Conservation (phyloP, 163 green algal genomes). For the Volvox carteri region DNA sequence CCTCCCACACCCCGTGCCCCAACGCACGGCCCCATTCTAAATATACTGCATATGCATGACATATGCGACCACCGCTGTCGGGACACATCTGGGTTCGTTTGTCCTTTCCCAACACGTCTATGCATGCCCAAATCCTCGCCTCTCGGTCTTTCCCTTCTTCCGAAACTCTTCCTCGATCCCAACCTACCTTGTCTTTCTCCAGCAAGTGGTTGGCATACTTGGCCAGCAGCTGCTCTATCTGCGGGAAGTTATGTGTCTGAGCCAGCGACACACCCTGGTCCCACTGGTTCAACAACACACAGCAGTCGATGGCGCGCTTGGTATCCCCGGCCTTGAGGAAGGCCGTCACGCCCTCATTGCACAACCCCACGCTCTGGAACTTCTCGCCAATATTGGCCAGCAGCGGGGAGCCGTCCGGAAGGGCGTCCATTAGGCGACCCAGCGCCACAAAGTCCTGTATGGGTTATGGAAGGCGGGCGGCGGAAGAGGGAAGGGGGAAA, state of each 20-base stretch:
- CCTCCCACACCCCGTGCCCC: no score
- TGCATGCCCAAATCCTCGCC: no score
- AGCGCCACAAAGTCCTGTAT: slow-evolving; percentile 82
- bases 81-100: no score
- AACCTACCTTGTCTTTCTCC: slow-evolving; percentile 74
- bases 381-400: slow-evolving; percentile 79
- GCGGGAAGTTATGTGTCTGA: slow-evolving; percentile 76
- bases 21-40: no score
- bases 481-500: not conserved
- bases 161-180: no score
- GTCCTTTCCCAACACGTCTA: no score
- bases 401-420: slow-evolving; percentile 79
- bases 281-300: slow-evolving; percentile 88
- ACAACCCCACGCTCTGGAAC: slow-evolving; percentile 85
- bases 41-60: no score
- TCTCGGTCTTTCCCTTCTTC: no score
- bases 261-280: slow-evolving; percentile 82
- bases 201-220: slow-evolving; percentile 86
- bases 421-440: slow-evolving; percentile 75
- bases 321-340: slow-evolving; percentile 81
- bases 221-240: slow-evolving; percentile 82
- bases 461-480: not conserved
- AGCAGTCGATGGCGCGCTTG: slow-evolving; percentile 87
- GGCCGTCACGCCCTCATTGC: slow-evolving; percentile 79
- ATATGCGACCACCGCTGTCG: no score